Base-by-base conservation (phyloP, 2,329 filamentous ascomycete species). In the Fusarium duplospermum region DNA sequence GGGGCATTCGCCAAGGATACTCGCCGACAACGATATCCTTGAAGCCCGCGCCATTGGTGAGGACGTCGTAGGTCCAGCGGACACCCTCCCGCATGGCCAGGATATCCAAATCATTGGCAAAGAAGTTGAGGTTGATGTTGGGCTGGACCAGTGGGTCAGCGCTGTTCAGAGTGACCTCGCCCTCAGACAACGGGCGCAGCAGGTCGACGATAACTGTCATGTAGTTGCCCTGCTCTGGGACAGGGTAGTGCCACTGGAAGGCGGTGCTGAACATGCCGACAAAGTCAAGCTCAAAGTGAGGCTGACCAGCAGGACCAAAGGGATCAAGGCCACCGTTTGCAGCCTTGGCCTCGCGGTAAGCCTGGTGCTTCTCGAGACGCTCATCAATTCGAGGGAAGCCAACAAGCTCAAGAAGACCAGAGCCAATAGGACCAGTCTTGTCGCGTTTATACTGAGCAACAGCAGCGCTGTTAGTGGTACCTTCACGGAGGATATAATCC, bases 261-360 rank as follows among this genome's bases (percentile, higher is more conserved):
- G 85, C 84, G 60, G 81, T 82, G 62, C 81, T 74, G 77, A 91
- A 92, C 83, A 91, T 86, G 62, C 84, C 83, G 13, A 92, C 87
- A 74, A 92, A 92, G 80, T 92, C 89, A 45, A 91, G 84, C 80
- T 91, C 89, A 71, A 91, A 90, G 71, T 91, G 89, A 36, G 89
- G 89, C 78, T 91, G 88, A 10, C 88, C 89, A 6, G 80, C 83
- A 0, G 89, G 89, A 1, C 85, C 85, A 75, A 90, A 90, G 2
- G 89, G 89, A 63, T 91, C 89, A 0, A 80, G 73, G 0, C 82
- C 83, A 14, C 83, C 85, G 69, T 87, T 86, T 20, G 81, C 82
- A n/a, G 79, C 79, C 72, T 86, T 85, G 27, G 80, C 79, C 57
- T 80, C 74, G 8, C 80, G 79, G 73, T 91, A 92, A 47, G 84